A percentile compares a stretch with the other conserved stretches of the same genome.
Conservation (phyloP, 345 rosid species). For the Triadica sebifera region DNA sequence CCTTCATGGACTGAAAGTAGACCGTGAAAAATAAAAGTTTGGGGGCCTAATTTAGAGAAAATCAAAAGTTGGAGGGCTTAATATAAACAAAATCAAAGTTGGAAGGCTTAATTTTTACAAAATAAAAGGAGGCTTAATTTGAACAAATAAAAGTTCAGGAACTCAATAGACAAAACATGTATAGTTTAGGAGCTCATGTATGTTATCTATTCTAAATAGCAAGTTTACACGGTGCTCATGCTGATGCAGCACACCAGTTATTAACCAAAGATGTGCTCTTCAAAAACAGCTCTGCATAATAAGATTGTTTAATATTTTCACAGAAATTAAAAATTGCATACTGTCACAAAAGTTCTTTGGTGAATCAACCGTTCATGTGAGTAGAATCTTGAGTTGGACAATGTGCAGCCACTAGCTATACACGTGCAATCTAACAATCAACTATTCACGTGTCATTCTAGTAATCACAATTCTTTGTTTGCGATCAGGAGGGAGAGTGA, state of each 20-base stretch:
- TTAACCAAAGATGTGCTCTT: not conserved
- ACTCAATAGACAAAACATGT: too few species aligned
- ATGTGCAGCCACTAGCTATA: not conserved
- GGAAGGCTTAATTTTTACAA: too few species aligned
- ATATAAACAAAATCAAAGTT: too few species aligned
- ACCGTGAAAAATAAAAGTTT: too few species aligned
- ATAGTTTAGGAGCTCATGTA: too few species aligned
- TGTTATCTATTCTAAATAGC: not conserved
- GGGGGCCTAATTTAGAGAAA: too few species aligned
- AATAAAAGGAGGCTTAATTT: too few species aligned
- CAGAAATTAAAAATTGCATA: too few species aligned
- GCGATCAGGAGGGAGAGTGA: not conserved
- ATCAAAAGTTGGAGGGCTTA: too few species aligned
- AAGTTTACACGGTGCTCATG: not conserved
- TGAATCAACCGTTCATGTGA: not conserved
- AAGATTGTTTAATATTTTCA: not conserved
- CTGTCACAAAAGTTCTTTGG: too few species aligned
- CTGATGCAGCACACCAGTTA: not conserved
- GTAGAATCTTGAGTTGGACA: not conserved
- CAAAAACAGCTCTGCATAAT: not conserved
- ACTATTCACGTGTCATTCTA: not conserved
- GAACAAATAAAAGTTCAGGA: too few species aligned
- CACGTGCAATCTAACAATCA: not conserved
- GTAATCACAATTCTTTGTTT: not conserved
- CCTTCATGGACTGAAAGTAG: too few species aligned